Evolutionary conservation across 1,284 basidiomycete species (phyloP), one percentile per base, ranked within the genome.

Genomic region (Puccinia novopanici): DNA sequence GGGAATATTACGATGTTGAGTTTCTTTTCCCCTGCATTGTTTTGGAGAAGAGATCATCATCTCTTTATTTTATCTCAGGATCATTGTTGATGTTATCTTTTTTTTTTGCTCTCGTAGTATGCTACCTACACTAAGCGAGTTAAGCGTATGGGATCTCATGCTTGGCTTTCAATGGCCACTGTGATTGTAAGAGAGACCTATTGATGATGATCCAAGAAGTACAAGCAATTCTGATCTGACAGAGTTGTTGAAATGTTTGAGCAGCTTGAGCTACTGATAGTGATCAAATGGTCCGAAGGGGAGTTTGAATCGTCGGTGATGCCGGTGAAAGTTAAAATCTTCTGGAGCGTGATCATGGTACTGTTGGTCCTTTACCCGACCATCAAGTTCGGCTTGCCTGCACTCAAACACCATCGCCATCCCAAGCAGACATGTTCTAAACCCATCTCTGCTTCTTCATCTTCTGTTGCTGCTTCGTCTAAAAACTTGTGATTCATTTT

Each of bases 61-160:
- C 68, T 30, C 27, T 52, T 48, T 30, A 52, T 45, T 30, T 59
- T 30, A 22, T 6, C 59, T 4, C 9, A 52, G 50, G 50, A 52
- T 52, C 57, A 63, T 52, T 34, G 40, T 67, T 68, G 54, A 65
- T 17, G 24, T 24, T 8, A 52, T 6, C 3, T 70, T 48, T 48
- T n/a, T 72, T 65, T 54, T 40, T 75, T 22, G 77, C 3, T 67
- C 40, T 5, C 45, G 52, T 73, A 81, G 73, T 82, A 82, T 80
- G 73, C 67, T 54, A 71, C 65, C 22, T 63, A 82, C 79, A 81
- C 83, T 22, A 92, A 92, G 84, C 90, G 88, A 83, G 91, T 91
- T 42, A 90, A 91, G 82, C 89, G 92, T 77, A 93, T 94, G 92
- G 92, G 92, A 1, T 91, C 92, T 82, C 92, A 94, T 85, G 90